Base-by-base conservation (phyloP, 2,329 filamentous ascomycete genomes). In the Aspergillus hortae region DNA sequence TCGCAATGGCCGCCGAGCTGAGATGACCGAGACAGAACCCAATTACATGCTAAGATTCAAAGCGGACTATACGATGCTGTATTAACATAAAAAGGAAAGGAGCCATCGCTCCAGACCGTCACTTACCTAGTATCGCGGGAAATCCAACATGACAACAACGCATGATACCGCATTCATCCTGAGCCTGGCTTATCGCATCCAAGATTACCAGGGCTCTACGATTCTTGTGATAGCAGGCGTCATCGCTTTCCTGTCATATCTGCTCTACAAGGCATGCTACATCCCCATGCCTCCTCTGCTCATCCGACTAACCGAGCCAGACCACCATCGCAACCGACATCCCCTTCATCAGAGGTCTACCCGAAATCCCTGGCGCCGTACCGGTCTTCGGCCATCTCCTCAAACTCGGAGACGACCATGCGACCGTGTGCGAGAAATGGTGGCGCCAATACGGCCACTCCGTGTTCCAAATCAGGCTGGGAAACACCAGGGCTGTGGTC, bases 321-420 rank as follows among this genome's bases (percentile, higher is more conserved):
- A 21, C 9, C 12, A 46, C 44, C 27, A 17, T 14, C 35, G 52
- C 49, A n/a, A 83, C 81, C 5, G 80, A 84, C 50, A 74, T 74
- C 0, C 76, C 80, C 6, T 77, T 78, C 57, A 81, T 84, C 63
- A 81, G 81, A 61, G 75, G 76, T 11, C 67, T 84, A 1, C 80
- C 81, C 1, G 79, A 83, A 56, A 77, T 84, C 30, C 80, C 81
- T 0, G 80, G 81, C 1, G 64, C 66, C 5, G 55, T 82, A 3
- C 81, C 81, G 3, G 55, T 86, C 5, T 80, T 86, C 56, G 83
- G 83, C 6, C 84, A 82, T 60, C 70, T 86, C 4, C 59, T 82
- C 1, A 75, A 82, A 53, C 74, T 85, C 4, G 80, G 81, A 1
- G 74, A 74, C 0, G 73, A 80, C 51, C 77, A 85, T 68, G 76